Base-by-base conservation (phyloP, 73 alveolate genomes). In the Halteria grandinella region DNA sequence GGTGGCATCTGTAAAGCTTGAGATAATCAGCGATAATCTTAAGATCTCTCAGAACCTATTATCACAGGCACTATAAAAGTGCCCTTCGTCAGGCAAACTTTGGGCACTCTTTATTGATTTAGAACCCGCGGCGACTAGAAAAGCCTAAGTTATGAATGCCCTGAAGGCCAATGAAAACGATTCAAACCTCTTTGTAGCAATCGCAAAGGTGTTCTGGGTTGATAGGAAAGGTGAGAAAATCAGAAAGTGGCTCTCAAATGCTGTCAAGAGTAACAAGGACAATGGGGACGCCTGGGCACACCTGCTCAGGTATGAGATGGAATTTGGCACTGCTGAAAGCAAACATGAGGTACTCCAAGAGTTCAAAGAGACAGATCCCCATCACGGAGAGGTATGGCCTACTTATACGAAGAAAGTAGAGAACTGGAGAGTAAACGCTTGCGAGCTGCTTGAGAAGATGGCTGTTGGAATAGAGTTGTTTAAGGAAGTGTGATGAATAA, bases 231-330 rank as follows among this genome's bases (percentile, higher is more conserved):
- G 69, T 69, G 98, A 89, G 15, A 92, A 89, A 52, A 77, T 94
- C 23, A 86, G 80, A 49, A 86, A 58, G 55, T 92, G 94, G 95
- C 27, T 86, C 18, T 83, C 89, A 55, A 79, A 88, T 55, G 92
- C 96, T 0, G 57, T 84, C 23, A 75, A 76, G 11, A 64, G 73
- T 23, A 76, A 85, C 48, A 72, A 75, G n/a, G 83, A 84, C 47
- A 44, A 82, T 24, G 95, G 95, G 37, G 98, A 91, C 79, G 94
- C 95, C 18, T 91, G 98, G 98, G 94, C 95, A 41, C 62, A 45
- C 17, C 50, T 18, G 15, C 45, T 24, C 23, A 80, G 34, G 55
- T 79, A 33, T 31, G 81, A 77, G 44, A 58, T 79, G 52, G 84
- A 69, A 52, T 29, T 31, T 39, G 76, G 83, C 1, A 55, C 5